Evolutionary conservation across 2,329 filamentous ascomycete species (phyloP).

Genomic region (Nemania serpens): DNA sequence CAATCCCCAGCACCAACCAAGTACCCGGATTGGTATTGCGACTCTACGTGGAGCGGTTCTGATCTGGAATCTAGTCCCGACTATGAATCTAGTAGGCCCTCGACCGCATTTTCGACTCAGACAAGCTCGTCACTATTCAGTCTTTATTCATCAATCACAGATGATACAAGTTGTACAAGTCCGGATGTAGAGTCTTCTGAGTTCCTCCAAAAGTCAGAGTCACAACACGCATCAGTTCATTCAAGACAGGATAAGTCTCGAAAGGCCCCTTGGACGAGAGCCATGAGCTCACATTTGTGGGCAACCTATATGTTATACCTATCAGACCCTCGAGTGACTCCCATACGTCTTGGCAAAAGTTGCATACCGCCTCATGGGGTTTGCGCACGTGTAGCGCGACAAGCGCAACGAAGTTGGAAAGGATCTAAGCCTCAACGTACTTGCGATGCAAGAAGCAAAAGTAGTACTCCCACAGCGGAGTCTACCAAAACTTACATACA

Average conservation of each 20-base stretch:
- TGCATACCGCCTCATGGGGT: constrained; percentile 68
- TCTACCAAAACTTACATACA: constrained; percentile 55
- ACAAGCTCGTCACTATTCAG: constrained; percentile 63
- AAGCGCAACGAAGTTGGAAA: constrained; percentile 70
- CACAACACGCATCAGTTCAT: constrained; percentile 10
- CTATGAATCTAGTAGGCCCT: constrained; percentile 63
- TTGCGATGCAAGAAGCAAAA: constrained; percentile 52
- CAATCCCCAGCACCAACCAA: constrained; percentile 51
- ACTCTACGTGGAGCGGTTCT: constrained; percentile 59
- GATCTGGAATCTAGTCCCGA: constrained; percentile 60
- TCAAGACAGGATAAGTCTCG: constrained; percentile 43
- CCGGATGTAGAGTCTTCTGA: constrained; percentile 51
- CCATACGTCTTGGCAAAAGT: constrained; percentile 66
- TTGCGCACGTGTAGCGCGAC: constrained; percentile 66
- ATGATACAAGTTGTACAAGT: constrained; percentile 60
- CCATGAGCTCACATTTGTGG: constrained; percentile 70
- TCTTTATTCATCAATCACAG: constrained; percentile 59
- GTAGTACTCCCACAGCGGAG: constrained; percentile 59
- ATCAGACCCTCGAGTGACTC: constrained; percentile 69
- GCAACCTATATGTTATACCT: constrained; percentile 67
- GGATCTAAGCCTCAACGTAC: constrained; percentile 53
- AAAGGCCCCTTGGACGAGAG: constrained; percentile 65
- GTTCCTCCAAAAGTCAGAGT: constrained; percentile 30
- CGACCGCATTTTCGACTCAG: constrained; percentile 63
- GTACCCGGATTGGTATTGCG: constrained; percentile 64